Percentiles rank a stretch among this genome's conserved stretches.
These are phyloP conservation scores for Psilocybe sp. DNA, from an alignment of 768 basidiomycete genomes.

Conservation along the genomic window DNA sequence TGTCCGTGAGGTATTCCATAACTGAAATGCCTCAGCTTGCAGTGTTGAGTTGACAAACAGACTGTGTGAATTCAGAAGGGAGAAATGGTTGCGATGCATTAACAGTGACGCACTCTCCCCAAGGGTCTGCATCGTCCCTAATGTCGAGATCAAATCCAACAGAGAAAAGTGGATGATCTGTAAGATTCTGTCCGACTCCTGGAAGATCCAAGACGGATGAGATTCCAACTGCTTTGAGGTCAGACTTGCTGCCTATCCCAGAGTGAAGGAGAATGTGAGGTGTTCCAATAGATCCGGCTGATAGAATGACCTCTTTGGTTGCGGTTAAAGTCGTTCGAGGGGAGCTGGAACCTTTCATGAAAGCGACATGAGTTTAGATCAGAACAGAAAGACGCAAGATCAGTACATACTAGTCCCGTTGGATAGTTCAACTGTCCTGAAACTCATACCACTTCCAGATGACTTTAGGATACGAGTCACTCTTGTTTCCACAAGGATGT, in stretches of 20 bases:
- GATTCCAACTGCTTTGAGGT: slow-evolving; percentile 22
- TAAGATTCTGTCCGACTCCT: slow-evolving; percentile 32
- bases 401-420: slow-evolving; percentile 1
- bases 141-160: slow-evolving; percentile 22
- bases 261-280: slow-evolving; percentile 28
- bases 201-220: slow-evolving; percentile 27
- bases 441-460: not conserved
- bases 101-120: not conserved
- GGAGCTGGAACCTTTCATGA: slow-evolving; percentile 12
- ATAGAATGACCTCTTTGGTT: slow-evolving; percentile 32
- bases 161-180: slow-evolving; percentile 26
- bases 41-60: slow-evolving; percentile 21
- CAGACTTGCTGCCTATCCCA: slow-evolving; percentile 29
- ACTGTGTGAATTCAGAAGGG: slow-evolving; percentile 2
- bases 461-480: slow-evolving; percentile 13
- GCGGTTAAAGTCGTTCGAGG: slow-evolving; percentile 35
- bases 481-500: slow-evolving; percentile 14
- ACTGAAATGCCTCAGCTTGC: slow-evolving; percentile 15
- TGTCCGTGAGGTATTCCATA: slow-evolving; percentile 25
- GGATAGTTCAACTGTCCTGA: slow-evolving; percentile 11
- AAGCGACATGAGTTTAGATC: not conserved
- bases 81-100: not conserved
- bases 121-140: slow-evolving; percentile 15
- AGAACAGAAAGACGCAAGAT: not conserved
- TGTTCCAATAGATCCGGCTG: slow-evolving; percentile 32